These are phyloP conservation scores for Tuber melanosporum DNA, from an alignment of 495 filamentous ascomycete species.

Conservation along the genomic window DNA sequence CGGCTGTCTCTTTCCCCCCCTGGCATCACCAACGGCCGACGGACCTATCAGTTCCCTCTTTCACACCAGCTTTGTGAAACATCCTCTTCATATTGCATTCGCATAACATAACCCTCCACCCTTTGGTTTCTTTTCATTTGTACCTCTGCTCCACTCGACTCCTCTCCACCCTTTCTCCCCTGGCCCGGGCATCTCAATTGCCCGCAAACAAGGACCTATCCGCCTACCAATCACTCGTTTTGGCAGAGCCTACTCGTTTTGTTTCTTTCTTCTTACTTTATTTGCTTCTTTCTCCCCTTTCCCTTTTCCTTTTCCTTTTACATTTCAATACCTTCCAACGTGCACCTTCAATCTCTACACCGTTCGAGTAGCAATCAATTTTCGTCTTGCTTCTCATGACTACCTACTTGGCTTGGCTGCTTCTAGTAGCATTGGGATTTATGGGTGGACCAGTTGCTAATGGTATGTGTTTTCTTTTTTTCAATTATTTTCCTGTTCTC, in stretches of 20 bases:
- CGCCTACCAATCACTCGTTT: background rate
- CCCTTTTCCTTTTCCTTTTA: background rate
- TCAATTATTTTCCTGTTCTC: background rate
- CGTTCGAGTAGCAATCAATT: background rate
- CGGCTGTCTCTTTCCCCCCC: background rate
- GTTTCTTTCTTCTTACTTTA: background rate
- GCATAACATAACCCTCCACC: background rate
- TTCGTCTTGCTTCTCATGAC: background rate
- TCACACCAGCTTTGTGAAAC: background rate
- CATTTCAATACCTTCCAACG: background rate
- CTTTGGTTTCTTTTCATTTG: background rate
- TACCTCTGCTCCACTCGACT: background rate
- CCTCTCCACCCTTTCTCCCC: background rate
- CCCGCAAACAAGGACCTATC: background rate
- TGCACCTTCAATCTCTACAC: background rate
- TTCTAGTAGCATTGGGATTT: background rate
- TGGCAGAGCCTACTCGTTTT: background rate
- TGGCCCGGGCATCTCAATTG: background rate
- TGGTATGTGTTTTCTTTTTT: conserved; percentile 16
- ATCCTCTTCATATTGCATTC: background rate
- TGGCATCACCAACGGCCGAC: background rate
- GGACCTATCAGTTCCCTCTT: background rate
- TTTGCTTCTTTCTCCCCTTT: too few relatives aligned
- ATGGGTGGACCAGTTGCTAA: background rate
- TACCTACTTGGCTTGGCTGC: background rate